These are phyloP conservation scores for Suillus plorans DNA, from an alignment of 768 basidiomycete species.

Conservation along the genomic window DNA sequence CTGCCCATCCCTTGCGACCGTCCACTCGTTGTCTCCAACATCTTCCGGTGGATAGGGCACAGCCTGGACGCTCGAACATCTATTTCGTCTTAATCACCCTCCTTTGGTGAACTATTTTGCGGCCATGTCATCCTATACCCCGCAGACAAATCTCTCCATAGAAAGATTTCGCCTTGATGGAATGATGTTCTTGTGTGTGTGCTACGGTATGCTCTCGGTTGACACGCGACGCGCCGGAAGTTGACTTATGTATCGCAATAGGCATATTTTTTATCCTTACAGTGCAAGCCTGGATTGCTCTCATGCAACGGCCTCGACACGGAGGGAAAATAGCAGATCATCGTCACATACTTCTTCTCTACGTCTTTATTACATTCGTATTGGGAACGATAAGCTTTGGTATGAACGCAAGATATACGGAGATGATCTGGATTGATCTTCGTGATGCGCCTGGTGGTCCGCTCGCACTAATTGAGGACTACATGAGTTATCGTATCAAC, in stretches of 20 bases:
- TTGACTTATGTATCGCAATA: conserved; percentile 1
- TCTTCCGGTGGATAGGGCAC: neutral
- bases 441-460: conserved; percentile 12
- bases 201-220: conserved; percentile 17
- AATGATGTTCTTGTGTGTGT: conserved; percentile 18
- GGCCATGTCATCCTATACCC: conserved; percentile 21
- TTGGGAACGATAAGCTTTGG: conserved; percentile 19
- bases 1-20: neutral
- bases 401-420: conserved; percentile 16
- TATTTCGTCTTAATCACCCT: neutral
- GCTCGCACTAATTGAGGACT: neutral
- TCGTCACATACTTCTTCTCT: neutral
- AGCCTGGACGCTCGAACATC: neutral
- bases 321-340: neutral
- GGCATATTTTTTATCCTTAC: conserved; percentile 14
- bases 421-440: conserved; percentile 25
- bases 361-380: conserved; percentile 10
- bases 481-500: neutral
- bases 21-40: neutral
- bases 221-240: too few species aligned
- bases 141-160: conserved; percentile 22
- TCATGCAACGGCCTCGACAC: neutral
- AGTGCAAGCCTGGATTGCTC: neutral
- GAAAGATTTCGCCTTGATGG: conserved; percentile 28
- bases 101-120: neutral